Base-by-base conservation (phyloP, 257 asterid genomes). In the Capsicum pubescens region DNA sequence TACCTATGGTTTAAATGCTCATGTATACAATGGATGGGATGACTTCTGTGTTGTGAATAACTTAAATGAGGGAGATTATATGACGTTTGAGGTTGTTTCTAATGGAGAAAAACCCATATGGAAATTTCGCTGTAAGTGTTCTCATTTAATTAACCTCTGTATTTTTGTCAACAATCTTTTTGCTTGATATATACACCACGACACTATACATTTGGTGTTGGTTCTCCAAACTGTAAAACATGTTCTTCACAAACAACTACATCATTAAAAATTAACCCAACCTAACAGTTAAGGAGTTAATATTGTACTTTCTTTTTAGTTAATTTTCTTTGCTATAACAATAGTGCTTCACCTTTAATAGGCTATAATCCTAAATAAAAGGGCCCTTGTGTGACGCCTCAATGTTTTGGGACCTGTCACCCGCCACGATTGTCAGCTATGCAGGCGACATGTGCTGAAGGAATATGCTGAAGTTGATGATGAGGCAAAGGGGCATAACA, bases 51-150 rank as follows among this genome's bases (percentile, higher is more conserved):
- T 2, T 44, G 79, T 12, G 32, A 71, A 71, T 71, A 11, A 71
- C 80, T 72, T 72, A 4, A 48, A 12, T 44, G 42, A 11, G 60
- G 80, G 60, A 19, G 60, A 72, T 48, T 4, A 8, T 19, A 72
- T 72, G n/a, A 48, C 0, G 8, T 72, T 72, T 48, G 60, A 48
- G 60, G 80, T 72, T 48, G 80, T 48, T 72, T 6, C 80, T 48
- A 12, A 48, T 19, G 80, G 60, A 48, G 60, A 19, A 50, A 72
- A 14, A 3, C 80, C 80, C 19, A 48, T 48, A n/a, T 72, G 80
- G 80, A 72, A 72, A 72, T 72, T 70, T 71, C 79, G n/a, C 35
- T 26, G 57, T 17, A 70, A 44, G 79, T 70, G 46, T 6, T 46
- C 59, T 61, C 16, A 46, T 46, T 70, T n/a, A 44, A 42, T 16